A percentile compares a stretch with the other conserved stretches of the same genome.
phyloP scores from a whole-genome alignment of 2,329 filamentous ascomycete genomes.

The Scedosporium minutisporum region DNA sequence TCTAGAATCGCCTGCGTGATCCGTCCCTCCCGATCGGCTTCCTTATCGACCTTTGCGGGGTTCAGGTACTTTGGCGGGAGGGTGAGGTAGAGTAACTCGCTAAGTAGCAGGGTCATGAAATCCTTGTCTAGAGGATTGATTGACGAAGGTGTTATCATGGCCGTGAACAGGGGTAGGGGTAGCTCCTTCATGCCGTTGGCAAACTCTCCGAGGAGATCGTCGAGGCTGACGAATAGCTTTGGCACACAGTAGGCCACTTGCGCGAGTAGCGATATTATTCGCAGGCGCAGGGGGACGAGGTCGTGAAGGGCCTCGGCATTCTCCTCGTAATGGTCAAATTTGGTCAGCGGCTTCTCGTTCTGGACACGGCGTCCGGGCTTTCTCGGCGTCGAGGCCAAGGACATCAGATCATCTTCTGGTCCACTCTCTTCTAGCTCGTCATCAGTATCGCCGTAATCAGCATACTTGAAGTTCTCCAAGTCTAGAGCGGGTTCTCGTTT shows the following conservation, averaged over 20 bases:
- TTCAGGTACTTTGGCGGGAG: constrained; percentile 30
- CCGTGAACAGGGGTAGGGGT: constrained; percentile 48
- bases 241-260: constrained; percentile 37
- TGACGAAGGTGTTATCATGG: constrained; percentile 7
- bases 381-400: background rate
- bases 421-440: constrained; percentile 21
- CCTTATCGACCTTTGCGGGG: constrained; percentile 28
- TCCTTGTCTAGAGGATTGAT: constrained; percentile 24
- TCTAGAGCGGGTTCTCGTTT: constrained; percentile 40
- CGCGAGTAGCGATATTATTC: constrained; percentile 49
- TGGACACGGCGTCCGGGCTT: background rate
- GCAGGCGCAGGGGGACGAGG: constrained; percentile 51
- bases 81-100: constrained; percentile 34
- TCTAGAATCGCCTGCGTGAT: constrained; percentile 38
- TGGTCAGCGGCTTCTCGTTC: constrained; percentile 4
- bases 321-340: constrained; percentile 6
- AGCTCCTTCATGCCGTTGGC: constrained; percentile 47
- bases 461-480: constrained; percentile 49
- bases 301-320: constrained; percentile 27
- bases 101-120: constrained; percentile 34
- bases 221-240: constrained; percentile 26
- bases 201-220: constrained; percentile 50
- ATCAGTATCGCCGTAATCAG: constrained; percentile 38
- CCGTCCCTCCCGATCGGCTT: constrained; percentile 24
- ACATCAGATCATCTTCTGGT: constrained; percentile 10